Base-by-base conservation (phyloP, 2,329 filamentous ascomycete genomes). In the Exophiala xenobiotica region DNA sequence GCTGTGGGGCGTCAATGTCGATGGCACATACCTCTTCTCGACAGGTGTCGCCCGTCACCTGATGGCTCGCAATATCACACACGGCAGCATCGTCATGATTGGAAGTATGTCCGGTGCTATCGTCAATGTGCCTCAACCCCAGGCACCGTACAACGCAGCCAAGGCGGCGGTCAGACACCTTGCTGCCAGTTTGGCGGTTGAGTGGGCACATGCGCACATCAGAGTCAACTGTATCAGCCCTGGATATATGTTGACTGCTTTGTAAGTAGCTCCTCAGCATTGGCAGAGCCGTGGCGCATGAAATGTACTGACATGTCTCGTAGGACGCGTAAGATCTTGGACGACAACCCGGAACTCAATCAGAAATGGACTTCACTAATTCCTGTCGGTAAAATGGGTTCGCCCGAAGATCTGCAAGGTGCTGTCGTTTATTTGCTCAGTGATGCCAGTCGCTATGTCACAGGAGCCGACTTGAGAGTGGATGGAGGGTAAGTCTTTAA, bases 141-240 rank as follows among this genome's bases (percentile, higher is more conserved):
- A 97, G 68, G 89, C 82, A 39, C 90, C 91, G 0, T 96, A 96
- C 74, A 96, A 96, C 67, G 88, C 87, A 4, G 84, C 90, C 56
- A 97, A 97, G 74, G 92, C 93, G 27, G 93, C 89, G 8, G 87
- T 97, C 39, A 80, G 91, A 56, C 92, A 97, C 71, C 73, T 97
- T 54, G 90, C 90, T 9, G 81, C 88, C 29, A 93, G 87, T 59
- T 78, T 96, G 63, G 91, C 91, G 27, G 91, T 96, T 44, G 93
- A 97, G 71, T 97, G 93, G 92, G 90, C 92, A 0, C 79, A 85
- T 61, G 83, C 86, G 29, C 86, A 86, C 61, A 96, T 97, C 66
- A 83, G 92, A 27, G 92, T 97, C 61, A 97, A 97, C 75, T 93
- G 88, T 71, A 93, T 97, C 68, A 90, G 86, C 23, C 92, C 92